Evolutionary conservation across 129 eudicot species (phyloP).

Genomic region (Chrysanthemum seticuspe): DNA sequence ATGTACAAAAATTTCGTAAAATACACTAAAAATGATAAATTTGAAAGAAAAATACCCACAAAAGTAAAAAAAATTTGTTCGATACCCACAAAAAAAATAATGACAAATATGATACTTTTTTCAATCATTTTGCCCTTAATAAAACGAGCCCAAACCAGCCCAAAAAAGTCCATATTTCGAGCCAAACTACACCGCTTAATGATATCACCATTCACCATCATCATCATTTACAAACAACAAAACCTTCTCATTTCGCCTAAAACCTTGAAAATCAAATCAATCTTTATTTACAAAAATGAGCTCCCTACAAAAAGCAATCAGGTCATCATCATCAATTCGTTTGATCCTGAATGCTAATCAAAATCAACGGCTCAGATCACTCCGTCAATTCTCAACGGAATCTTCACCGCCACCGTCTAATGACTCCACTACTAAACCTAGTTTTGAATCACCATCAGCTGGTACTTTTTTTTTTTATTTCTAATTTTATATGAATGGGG

Average conservation of each 20-base stretch:
- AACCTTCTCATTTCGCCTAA: slow-evolving; percentile 19
- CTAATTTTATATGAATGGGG: no score
- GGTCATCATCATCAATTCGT: slow-evolving; percentile 29
- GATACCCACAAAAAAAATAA: no score
- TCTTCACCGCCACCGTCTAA: slow-evolving; percentile 33
- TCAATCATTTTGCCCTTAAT: no score
- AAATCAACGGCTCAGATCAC: slow-evolving; percentile 34
- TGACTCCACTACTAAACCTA: slow-evolving; percentile 33
- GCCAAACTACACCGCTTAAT: no score
- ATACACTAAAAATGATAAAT: no score
- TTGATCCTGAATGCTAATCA: slow-evolving; percentile 26
- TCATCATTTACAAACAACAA: background rate
- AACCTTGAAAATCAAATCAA: slow-evolving; percentile 24
- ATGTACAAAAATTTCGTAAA: no score
- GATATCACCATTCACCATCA: no score
- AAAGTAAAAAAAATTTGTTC: no score
- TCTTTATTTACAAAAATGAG: slow-evolving; percentile 29
- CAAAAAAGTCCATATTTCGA: no score
- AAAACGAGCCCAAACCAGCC: no score
- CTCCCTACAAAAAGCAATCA: slow-evolving; percentile 40
- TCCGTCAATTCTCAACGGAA: slow-evolving; percentile 46
- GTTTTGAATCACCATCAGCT: slow-evolving; percentile 28
- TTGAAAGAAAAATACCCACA: no score
- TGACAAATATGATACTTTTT: no score
- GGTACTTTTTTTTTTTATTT: slow-evolving; percentile 22